A percentile compares a stretch with the other conserved stretches of the same genome.
Evolutionary conservation across 108 stramenopile genomes (phyloP).

Genomic region (Skeletonema potamos): DNA sequence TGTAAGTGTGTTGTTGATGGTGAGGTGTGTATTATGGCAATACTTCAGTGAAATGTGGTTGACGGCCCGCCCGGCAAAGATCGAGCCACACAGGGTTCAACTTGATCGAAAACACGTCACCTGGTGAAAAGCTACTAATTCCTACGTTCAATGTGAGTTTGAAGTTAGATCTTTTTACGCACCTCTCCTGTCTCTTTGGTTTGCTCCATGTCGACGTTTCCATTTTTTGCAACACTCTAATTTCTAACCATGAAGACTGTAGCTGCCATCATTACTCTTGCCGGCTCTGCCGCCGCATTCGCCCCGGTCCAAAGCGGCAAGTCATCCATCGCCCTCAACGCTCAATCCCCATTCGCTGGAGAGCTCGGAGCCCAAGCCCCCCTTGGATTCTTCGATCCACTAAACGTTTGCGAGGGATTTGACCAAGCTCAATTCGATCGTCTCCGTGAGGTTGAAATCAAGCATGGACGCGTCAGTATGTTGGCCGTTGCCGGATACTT

Average conservation of each 20-base stretch:
- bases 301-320: constrained; percentile 28
- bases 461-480: constrained; percentile 63
- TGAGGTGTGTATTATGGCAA: not conserved
- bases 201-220: constrained; percentile 42
- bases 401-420: constrained; percentile 56
- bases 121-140: not conserved
- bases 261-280: constrained; percentile 37
- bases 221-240: not conserved
- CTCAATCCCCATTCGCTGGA: constrained; percentile 38
- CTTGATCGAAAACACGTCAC: not conserved
- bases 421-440: constrained; percentile 47
- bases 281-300: constrained; percentile 43
- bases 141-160: not conserved
- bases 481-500: constrained; percentile 57
- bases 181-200: too few species aligned
- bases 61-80: not conserved
- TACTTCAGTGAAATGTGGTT: not conserved
- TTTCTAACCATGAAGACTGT: constrained; percentile 34
- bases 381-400: constrained; percentile 62
- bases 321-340: constrained; percentile 12
- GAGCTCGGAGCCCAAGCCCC: constrained; percentile 50
- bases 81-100: not conserved
- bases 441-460: constrained; percentile 69
- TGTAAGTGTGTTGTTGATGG: not conserved
- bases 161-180: not conserved